phyloP scores from a whole-genome alignment of 169 alveolate genomes.

The Pseudocohnilembus persalinus region DNA sequence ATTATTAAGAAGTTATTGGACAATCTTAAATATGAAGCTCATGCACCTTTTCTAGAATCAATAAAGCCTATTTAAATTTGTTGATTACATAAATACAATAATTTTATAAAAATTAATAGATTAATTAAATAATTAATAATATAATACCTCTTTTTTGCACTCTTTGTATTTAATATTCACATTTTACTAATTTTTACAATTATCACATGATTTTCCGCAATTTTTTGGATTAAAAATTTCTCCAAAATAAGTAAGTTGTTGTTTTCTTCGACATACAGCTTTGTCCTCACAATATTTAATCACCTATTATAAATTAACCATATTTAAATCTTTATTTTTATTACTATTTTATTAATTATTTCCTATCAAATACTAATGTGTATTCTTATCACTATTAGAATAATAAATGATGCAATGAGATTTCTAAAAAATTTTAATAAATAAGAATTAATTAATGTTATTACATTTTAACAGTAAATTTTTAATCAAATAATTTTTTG shows the following conservation, averaged over 20 bases:
- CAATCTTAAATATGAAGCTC: constrained; percentile 7
- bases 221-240: constrained; percentile 71
- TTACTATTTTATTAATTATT: constrained; percentile 52
- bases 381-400: constrained; percentile 66
- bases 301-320: constrained; percentile 48
- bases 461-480: too few species aligned
- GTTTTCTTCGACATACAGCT: constrained; percentile 73
- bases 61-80: background rate
- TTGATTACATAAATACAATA: background rate
- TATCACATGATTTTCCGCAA: constrained; percentile 78
- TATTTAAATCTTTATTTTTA: constrained; percentile 63
- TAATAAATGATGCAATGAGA: constrained; percentile 77
- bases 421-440: background rate
- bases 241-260: constrained; percentile 72
- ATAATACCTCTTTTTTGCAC: too few species aligned
- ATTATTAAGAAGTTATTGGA: background rate
- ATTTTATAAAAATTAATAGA: too few species aligned
- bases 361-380: constrained; percentile 65
- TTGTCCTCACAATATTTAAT: constrained; percentile 79
- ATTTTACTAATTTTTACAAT: constrained; percentile 67
- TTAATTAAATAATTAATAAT: too few species aligned
- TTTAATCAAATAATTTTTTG: too few species aligned
- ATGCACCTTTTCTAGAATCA: background rate
- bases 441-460: too few species aligned
- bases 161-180: too few species aligned